phyloP scores from a whole-genome alignment of 495 filamentous ascomycete species.

The Lineolata rhizophorae region DNA sequence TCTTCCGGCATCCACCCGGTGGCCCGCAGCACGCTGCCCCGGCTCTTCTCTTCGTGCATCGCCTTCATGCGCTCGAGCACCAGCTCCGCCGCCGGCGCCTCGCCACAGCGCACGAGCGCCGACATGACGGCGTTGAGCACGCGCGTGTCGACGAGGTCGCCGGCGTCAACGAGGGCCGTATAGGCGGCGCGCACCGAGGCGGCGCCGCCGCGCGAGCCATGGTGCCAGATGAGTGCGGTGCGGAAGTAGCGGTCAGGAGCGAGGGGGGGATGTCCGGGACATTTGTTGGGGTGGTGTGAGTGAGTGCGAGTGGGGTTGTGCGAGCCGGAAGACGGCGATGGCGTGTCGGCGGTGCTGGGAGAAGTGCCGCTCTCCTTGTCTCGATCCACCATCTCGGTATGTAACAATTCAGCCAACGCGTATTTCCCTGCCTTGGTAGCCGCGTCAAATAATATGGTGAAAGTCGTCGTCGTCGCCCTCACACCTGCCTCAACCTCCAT shows the following conservation, averaged over 20 bases:
- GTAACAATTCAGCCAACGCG: conserved; percentile 57
- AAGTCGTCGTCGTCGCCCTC: conserved; percentile 46
- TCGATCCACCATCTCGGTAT: conserved; percentile 56
- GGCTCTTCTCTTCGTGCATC: conserved; percentile 21
- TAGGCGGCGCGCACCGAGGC: conserved; percentile 50
- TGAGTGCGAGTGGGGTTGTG: too few species aligned
- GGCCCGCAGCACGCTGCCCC: background rate
- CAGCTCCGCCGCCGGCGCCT: conserved; percentile 47
- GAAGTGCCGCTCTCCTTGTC: too few species aligned
- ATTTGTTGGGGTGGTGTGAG: too few species aligned
- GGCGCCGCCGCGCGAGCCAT: conserved; percentile 47
- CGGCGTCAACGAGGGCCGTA: conserved; percentile 48
- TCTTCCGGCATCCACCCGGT: background rate
- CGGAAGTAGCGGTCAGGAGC: conserved; percentile 50
- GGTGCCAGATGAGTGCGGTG: conserved; percentile 59
- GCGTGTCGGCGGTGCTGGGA: too few species aligned
- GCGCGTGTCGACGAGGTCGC: conserved; percentile 72
- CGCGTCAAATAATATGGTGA: conserved; percentile 79
- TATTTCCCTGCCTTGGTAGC: conserved; percentile 72
- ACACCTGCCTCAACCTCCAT: conserved; percentile 60
- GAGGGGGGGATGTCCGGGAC: too few species aligned
- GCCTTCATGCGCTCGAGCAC: conserved; percentile 66
- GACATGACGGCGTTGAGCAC: conserved; percentile 70
- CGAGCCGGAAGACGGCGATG: too few species aligned
- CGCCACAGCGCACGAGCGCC: conserved; percentile 49